Conservation (phyloP, 208 protist species). For the Naegleria lovaniensis region DNA sequence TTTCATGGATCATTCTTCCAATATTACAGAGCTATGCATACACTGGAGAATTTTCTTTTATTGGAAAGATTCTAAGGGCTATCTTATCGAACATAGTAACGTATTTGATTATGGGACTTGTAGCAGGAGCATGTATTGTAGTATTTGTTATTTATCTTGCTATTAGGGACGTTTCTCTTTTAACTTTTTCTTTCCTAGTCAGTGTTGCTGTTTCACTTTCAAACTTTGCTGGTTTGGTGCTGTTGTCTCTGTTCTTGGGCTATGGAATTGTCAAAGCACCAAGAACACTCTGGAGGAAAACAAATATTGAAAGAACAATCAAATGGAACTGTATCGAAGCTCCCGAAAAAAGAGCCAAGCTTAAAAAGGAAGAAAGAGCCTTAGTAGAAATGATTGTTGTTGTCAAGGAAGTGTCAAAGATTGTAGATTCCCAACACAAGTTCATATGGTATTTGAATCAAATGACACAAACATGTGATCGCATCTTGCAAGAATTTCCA, state of each 20-base stretch:
- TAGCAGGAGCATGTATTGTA: background rate
- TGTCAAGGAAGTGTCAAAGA: background rate
- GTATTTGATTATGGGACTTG: background rate
- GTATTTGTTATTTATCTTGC: no score
- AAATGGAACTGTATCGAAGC: background rate
- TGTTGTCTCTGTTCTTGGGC: background rate
- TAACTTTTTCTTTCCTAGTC: background rate
- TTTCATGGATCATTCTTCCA: slow-evolving; percentile 4
- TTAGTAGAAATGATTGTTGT: background rate
- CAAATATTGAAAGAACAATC: background rate
- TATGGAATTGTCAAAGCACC: background rate
- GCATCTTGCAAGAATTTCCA: background rate
- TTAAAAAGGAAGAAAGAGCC: background rate
- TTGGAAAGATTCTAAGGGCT: background rate
- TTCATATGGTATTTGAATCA: background rate
- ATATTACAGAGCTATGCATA: background rate
- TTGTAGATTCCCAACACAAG: background rate
- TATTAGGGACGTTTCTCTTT: background rate
- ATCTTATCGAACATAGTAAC: background rate
- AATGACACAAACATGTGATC: background rate
- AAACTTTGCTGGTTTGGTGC: background rate
- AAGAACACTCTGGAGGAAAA: background rate
- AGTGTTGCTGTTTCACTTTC: background rate
- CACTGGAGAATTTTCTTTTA: background rate
- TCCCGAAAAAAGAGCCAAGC: background rate